Percentiles rank a stretch among this genome's conserved stretches.
These are phyloP conservation scores for Calvatia gigantea DNA, from an alignment of 768 basidiomycete species.

Conservation along the genomic window DNA sequence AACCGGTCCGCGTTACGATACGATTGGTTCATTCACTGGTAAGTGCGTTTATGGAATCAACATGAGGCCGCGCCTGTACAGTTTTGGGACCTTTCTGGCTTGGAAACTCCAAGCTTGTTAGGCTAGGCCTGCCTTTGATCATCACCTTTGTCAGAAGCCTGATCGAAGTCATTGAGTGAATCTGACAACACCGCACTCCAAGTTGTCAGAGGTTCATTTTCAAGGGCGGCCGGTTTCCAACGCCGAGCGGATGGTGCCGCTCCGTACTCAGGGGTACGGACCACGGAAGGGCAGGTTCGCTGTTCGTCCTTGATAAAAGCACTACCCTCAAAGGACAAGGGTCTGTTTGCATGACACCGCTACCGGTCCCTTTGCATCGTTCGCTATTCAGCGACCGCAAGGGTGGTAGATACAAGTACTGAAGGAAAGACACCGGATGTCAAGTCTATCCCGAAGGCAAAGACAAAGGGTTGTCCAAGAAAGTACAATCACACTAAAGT, in stretches of 20 bases:
- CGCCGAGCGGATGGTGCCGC: background rate
- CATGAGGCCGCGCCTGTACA: background rate
- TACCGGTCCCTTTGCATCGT: background rate
- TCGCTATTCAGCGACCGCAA: background rate
- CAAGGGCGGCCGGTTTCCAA: background rate
- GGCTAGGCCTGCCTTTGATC: background rate
- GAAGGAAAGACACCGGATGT: background rate
- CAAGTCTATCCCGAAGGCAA: background rate
- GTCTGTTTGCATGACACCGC: no score
- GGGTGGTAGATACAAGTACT: background rate
- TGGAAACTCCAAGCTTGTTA: background rate
- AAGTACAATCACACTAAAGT: background rate
- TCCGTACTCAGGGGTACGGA: background rate
- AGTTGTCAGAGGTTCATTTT: background rate
- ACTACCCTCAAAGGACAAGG: no score
- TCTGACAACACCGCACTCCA: background rate
- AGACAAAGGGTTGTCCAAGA: background rate
- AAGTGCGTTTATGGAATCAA: slow-evolving; percentile 1
- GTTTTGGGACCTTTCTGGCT: background rate
- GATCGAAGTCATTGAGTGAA: background rate
- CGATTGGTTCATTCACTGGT: background rate
- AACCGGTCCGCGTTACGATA: background rate
- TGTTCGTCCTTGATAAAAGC: background rate
- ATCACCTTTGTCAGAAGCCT: background rate
- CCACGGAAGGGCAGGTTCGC: background rate